These are phyloP conservation scores for Chrysosporium keratinophilum DNA, from an alignment of 2,329 filamentous ascomycete species.

Conservation along the genomic window DNA sequence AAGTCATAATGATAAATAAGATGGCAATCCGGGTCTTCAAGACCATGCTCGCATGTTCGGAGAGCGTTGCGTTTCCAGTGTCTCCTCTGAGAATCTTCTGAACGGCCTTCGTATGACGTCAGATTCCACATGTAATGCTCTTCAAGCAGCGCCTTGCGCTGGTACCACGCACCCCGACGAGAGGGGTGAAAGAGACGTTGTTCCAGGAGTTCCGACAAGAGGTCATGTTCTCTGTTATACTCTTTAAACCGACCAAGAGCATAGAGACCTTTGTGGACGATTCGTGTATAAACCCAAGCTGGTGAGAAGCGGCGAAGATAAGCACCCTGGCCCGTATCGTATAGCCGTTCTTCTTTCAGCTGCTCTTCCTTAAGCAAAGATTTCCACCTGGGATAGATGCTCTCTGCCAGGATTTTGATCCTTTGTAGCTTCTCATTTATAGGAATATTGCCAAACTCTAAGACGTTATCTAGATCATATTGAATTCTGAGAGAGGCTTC, in stretches of 20 bases:
- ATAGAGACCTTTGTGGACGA: conserved; percentile 76
- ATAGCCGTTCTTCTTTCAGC: conserved; percentile 63
- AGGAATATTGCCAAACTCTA: conserved; percentile 67
- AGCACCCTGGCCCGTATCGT: conserved; percentile 72
- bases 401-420: conserved; percentile 62
- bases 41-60: conserved; percentile 69
- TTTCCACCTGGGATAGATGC: conserved; percentile 73
- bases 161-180: conserved; percentile 84
- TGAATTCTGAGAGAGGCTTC: conserved; percentile 77
- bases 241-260: conserved; percentile 74
- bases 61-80: conserved; percentile 71
- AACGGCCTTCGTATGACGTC: conserved; percentile 39
- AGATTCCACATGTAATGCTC: conserved; percentile 82
- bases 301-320: conserved; percentile 86
- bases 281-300: conserved; percentile 84
- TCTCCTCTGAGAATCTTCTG: conserved; percentile 58
- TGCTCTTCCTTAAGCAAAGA: conserved; percentile 61
- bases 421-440: conserved; percentile 54
- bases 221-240: conserved; percentile 62
- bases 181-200: conserved; percentile 80
- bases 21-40: conserved; percentile 83
- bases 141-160: conserved; percentile 84
- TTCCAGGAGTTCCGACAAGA: conserved; percentile 63
- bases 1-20: conserved; percentile 88
- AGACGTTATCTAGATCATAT: conserved; percentile 65